Evolutionary conservation across 441 rosid species (phyloP).

Genomic region (Populus trichocarpa): DNA sequence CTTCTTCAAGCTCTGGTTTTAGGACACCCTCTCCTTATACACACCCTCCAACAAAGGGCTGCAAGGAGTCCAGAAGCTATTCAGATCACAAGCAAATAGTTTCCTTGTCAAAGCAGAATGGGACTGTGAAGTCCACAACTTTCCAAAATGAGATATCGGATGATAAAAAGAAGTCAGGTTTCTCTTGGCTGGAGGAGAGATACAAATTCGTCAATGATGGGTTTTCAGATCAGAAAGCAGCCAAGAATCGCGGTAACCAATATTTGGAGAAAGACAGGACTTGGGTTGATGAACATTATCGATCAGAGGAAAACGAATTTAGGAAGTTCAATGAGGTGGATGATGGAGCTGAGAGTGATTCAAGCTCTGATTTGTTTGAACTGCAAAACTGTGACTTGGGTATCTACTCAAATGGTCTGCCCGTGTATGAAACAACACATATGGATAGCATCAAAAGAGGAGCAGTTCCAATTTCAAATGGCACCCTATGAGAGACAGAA

Average conservation of each 20-base stretch:
- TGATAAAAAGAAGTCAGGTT: constrained; percentile 30
- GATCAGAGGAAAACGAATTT: constrained; percentile 27
- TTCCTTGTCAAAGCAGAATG: constrained; percentile 27
- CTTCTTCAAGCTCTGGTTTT: constrained; percentile 70
- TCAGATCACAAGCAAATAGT: constrained; percentile 47
- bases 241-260: constrained; percentile 22
- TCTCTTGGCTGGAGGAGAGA: constrained; percentile 51
- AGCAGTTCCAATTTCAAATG: constrained; percentile 44
- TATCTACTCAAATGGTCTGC: constrained; percentile 64
- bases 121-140: constrained; percentile 24
- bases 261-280: constrained; percentile 32
- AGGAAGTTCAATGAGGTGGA: constrained; percentile 37
- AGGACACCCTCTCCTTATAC: constrained; percentile 69
- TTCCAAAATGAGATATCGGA: constrained; percentile 25
- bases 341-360: constrained; percentile 81
- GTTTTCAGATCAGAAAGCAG: constrained; percentile 15
- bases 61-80: constrained; percentile 47
- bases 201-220: constrained; percentile 28
- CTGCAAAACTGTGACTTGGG: constrained; percentile 71
- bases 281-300: constrained; percentile 28
- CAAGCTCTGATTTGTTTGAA: constrained; percentile 97
- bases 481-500: constrained; percentile 22
- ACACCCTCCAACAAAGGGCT: constrained; percentile 59
- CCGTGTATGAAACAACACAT: constrained; percentile 88
- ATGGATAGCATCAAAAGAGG: constrained; percentile 69